Evolutionary conservation across 2,329 filamentous ascomycete species (phyloP), one percentile per base, ranked within the genome.

Genomic region (Phaeophleospora eucalypticola): DNA sequence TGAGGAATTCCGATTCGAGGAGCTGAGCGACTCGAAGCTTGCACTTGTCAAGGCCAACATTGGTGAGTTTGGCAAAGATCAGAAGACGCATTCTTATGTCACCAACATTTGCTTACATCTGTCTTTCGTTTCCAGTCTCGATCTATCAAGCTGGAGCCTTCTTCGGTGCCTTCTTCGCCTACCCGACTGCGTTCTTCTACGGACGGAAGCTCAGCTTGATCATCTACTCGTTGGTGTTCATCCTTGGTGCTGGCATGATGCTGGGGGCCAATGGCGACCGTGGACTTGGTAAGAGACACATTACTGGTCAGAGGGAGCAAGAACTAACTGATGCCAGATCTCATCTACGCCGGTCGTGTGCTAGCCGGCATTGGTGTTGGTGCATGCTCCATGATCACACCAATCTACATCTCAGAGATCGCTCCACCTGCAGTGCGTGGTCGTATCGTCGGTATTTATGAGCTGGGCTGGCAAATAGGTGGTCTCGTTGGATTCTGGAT

Each of bases 141-240:
- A 79, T 85, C 44, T 90, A 88, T 70, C 87, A 91, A 67, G 87
- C 87, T 8, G 87, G 87, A 49, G 86, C 86, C 49, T 90, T 93
- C 71, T 90, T 91, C 58, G 87, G 87, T 41, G 80, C 83, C n/a
- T 69, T 89, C 34, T 76, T 79, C 49, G 84, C 82, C 46, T 89
- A 86, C 57, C 52, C 40, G 14, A 43, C 12, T 10, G 17, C 40
- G 21, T 82, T 84, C 70, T 86, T 78, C 63, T 70, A 84, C 52
- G 86, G 86, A 20, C 78, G 86, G 17, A 80, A 79, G 59, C 78
- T 74, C 62, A 83, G 80, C 17, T 72, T 90, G 2, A 70, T 82
- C 53, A 53, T 81, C 38, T 85, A 83, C 62, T 69, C 75, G 2
- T 44, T 77, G 27, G 56, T 90, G 53, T 90, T 90, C 66, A 74